phyloP scores from a whole-genome alignment of 2,329 filamentous ascomycete species.

The Helotiales sp. region DNA sequence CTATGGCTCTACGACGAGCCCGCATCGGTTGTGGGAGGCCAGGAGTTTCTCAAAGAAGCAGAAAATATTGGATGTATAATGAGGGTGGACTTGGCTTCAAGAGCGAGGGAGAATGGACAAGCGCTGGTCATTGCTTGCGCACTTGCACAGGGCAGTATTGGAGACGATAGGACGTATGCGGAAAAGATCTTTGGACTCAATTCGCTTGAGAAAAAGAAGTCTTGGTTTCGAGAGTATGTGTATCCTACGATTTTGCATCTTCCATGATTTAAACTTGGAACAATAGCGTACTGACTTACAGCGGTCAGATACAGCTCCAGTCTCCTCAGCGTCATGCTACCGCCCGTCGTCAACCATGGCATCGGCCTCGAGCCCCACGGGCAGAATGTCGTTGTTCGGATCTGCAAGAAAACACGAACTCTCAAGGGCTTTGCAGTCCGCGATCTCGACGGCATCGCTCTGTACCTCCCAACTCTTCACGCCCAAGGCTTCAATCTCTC shows the following conservation, averaged over 20 bases:
- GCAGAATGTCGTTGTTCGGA: not conserved
- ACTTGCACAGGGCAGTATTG: not conserved
- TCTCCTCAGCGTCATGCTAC: not conserved
- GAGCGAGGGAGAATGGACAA: not conserved
- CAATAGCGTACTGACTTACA: too few relatives aligned
- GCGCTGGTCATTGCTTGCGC: not conserved
- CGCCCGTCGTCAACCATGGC: not conserved
- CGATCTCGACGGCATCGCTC: not conserved
- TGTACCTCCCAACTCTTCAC: not conserved
- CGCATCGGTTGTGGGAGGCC: not conserved
- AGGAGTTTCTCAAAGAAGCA: not conserved
- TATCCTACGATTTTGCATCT: too few relatives aligned
- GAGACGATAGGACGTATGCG: not conserved
- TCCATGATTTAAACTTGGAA: too few relatives aligned
- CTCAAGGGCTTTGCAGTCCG: slow-evolving; percentile 1
- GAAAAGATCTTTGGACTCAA: not conserved
- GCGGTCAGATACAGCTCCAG: not conserved
- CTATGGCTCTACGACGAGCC: not conserved
- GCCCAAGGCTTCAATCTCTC: not conserved
- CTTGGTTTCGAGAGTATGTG: not conserved
- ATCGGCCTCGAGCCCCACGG: not conserved
- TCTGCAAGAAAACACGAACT: not conserved
- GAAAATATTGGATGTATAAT: not conserved
- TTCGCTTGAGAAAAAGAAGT: not conserved
- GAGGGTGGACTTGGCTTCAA: not conserved